Base-by-base conservation (phyloP, 768 basidiomycete species). In the Baorangia bicolor region DNA sequence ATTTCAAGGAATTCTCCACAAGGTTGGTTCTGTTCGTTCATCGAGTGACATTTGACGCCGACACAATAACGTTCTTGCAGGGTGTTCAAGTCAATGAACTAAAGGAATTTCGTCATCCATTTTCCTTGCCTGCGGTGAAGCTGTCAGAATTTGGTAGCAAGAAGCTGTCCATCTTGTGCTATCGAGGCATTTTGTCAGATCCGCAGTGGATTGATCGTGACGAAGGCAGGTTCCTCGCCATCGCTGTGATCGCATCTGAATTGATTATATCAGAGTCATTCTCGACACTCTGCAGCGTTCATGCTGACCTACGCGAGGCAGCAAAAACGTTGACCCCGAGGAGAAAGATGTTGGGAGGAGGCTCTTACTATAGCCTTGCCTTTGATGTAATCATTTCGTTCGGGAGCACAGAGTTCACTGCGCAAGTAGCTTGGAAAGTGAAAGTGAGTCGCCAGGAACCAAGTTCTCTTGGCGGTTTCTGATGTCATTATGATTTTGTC, bases 401-500 rank as follows among this genome's bases (percentile, higher is more conserved):
- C 9, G 62, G 62, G 41, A 23, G 27, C 25, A 61, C 63, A 1
- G 62, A 64, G 87, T 53, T 38, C 25, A 53, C 33, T 21, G 52
- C 60, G 12, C 60, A 59, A 12, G 52, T 59, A 4, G 58, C 59
- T 4, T 59, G 59, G 58, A 48, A 48, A 5, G 51, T n/a, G 41
- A 21, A 59, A 27, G 58, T 59, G 31, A 61, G 58, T 41, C 27
- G 4, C 31, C 8, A 16, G 1, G 9, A 25, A 33, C 35, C 8
- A 2, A 12, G 10, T 11, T 27, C n/a, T 35, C 10, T 27, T 13
- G 12, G 5, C 20, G 4, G 13, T 44, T 27, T 28, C 44, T 59
- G 27, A 47, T 49, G 14, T 12, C 38, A 30, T 28, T 16, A n/a
- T 28, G 12, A 23, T 34, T 34, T 30, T 4, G 12, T 21, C 14